Evolutionary conservation across 2,329 filamentous ascomycete species (phyloP).

Genomic region (Nemania serpens): DNA sequence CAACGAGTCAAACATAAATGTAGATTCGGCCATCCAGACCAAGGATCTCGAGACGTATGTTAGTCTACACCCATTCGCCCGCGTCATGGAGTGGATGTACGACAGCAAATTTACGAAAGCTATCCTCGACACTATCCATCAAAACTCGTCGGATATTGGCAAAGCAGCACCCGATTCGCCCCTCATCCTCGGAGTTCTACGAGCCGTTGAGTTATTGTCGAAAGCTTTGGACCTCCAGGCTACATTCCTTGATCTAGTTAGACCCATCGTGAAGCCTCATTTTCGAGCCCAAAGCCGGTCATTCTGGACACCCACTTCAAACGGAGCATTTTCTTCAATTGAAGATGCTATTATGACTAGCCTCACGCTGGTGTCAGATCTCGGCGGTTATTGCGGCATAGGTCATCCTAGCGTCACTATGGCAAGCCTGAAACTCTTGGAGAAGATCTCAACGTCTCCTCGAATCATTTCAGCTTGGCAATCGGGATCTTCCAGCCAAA

Average conservation of each 20-base stretch:
- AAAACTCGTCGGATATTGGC: conserved; percentile 73
- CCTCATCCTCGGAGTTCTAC: conserved; percentile 76
- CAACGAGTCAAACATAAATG: conserved; percentile 74
- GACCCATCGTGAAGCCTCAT: conserved; percentile 74
- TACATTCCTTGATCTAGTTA: conserved; percentile 88
- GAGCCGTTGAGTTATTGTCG: conserved; percentile 82
- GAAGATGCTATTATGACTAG: conserved; percentile 89
- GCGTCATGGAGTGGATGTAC: conserved; percentile 98
- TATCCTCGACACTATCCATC: conserved; percentile 78
- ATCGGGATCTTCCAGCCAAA: conserved; percentile 63
- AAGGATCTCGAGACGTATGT: conserved; percentile 81
- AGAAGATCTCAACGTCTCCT: conserved; percentile 82
- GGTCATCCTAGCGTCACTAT: conserved; percentile 81
- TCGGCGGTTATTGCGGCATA: conserved; percentile 86
- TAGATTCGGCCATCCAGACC: conserved; percentile 75
- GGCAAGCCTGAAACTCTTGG: conserved; percentile 78
- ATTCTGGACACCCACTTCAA: conserved; percentile 48
- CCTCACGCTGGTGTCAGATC: conserved; percentile 75
- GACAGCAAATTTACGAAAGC: conserved; percentile 85
- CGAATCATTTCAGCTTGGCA: conserved; percentile 76
- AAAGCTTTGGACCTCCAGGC: conserved; percentile 84
- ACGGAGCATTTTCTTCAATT: conserved; percentile 81
- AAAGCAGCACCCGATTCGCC: conserved; percentile 78
- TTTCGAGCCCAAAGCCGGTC: conserved; percentile 47
- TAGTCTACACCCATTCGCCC: conserved; percentile 85